phyloP scores from a whole-genome alignment of 805 yeast genomes.

The Blastobotrys mokoenaii region DNA sequence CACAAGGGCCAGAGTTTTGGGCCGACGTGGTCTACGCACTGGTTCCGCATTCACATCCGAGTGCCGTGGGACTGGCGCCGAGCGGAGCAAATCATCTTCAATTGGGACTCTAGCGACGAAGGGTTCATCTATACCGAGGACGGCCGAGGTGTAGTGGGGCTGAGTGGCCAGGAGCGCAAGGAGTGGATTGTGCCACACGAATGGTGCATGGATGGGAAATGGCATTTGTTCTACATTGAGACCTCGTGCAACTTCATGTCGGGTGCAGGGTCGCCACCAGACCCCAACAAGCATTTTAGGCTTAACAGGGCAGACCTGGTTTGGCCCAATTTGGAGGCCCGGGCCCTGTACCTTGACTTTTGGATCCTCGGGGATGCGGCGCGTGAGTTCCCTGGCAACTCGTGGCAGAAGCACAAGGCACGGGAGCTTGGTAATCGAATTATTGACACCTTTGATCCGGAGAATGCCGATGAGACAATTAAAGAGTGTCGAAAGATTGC shows the following conservation, averaged over 20 bases:
- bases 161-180: conserved; percentile 76
- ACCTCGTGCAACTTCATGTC: conserved; percentile 93
- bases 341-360: conserved; percentile 70
- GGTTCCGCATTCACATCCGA: conserved; percentile 69
- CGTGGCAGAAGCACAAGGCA: conserved; percentile 81
- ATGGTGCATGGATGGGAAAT: conserved; percentile 41
- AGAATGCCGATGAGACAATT: conserved; percentile 47
- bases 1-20: conserved; percentile 70
- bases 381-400: conserved; percentile 64
- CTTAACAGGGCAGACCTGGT: conserved; percentile 68
- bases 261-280: conserved; percentile 61
- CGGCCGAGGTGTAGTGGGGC: conserved; percentile 72
- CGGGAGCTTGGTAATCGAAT: conserved; percentile 71
- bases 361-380: conserved; percentile 90
- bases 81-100: conserved; percentile 50
- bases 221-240: conserved; percentile 71
- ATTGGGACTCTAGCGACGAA: conserved; percentile 84
- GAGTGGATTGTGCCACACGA: conserved; percentile 58
- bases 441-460: conserved; percentile 74
- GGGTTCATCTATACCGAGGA: conserved; percentile 64
- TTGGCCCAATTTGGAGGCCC: conserved; percentile 72
- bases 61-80: conserved; percentile 47
- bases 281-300: conserved; percentile 62
- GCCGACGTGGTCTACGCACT: conserved; percentile 95
- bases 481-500: conserved; percentile 60